These are phyloP conservation scores for Hydrangea macrophylla DNA, from an alignment of 148 eudicot species.

Conservation along the genomic window DNA sequence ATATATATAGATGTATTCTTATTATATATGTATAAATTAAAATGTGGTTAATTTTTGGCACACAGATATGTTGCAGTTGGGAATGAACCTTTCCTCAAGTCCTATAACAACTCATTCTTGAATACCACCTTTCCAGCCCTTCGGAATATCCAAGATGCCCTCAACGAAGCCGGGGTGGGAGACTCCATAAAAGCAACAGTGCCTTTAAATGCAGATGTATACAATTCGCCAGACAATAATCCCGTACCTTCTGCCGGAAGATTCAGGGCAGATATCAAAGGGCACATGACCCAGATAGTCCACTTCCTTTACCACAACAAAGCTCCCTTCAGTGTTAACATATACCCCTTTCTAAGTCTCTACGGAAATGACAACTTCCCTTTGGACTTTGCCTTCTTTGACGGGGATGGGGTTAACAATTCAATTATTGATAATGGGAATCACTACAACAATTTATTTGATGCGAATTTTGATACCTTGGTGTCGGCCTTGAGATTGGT, in stretches of 20 bases:
- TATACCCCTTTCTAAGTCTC: conserved; percentile 84
- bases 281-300: conserved; percentile 57
- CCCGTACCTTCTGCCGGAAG: conserved; percentile 77
- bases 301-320: conserved; percentile 58
- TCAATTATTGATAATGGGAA: conserved; percentile 55
- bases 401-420: conserved; percentile 56
- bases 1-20: too few relatives aligned
- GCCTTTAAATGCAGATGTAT: conserved; percentile 81
- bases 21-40: too few relatives aligned
- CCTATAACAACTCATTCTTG: conserved; percentile 60
- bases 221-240: conserved; percentile 52
- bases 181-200: conserved; percentile 75
- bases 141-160: conserved; percentile 76
- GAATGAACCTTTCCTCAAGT: conserved; percentile 74
- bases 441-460: conserved; percentile 74
- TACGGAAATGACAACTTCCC: conserved; percentile 70
- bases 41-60: too few relatives aligned
- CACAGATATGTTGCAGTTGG: conserved; percentile 92
- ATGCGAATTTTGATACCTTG: conserved; percentile 85
- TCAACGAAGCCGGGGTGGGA: conserved; percentile 68
- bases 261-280: conserved; percentile 58
- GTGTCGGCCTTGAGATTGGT: conserved; percentile 59
- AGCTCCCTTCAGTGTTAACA: conserved; percentile 82
- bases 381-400: conserved; percentile 79
- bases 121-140: conserved; percentile 74